Percentiles rank a stretch among this genome's conserved stretches.
phyloP scores from a whole-genome alignment of 2,329 filamentous ascomycete species.

The Epichloe sibirici region DNA sequence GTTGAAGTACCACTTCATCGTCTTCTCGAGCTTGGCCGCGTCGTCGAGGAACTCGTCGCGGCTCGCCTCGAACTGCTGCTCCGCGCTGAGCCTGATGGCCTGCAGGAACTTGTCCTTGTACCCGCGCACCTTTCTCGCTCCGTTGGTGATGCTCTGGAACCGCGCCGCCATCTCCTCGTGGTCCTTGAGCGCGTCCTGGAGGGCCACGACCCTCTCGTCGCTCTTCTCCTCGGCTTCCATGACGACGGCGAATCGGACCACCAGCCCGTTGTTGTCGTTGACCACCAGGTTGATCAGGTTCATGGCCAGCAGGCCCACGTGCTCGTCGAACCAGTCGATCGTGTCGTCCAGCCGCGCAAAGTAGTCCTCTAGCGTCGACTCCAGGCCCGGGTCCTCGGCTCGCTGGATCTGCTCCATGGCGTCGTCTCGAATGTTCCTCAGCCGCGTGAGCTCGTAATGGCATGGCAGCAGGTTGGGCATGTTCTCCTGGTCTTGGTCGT shows the following conservation, averaged over 20 bases:
- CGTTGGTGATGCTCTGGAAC: slow-evolving; percentile 91
- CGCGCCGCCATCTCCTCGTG: slow-evolving; percentile 88
- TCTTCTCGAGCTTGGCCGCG: slow-evolving; percentile 72
- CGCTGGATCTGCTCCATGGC: slow-evolving; percentile 91
- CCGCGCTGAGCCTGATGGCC: slow-evolving; percentile 61
- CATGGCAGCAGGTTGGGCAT: slow-evolving; percentile 85
- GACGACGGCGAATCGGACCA: slow-evolving; percentile 82
- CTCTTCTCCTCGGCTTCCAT: slow-evolving; percentile 96
- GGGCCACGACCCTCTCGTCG: slow-evolving; percentile 76
- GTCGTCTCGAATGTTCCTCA: slow-evolving; percentile 90
- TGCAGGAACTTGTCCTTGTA: slow-evolving; percentile 95
- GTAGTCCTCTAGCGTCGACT: slow-evolving; percentile 78
- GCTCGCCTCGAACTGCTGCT: slow-evolving; percentile 60
- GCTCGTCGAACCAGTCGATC: slow-evolving; percentile 91
- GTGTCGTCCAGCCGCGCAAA: slow-evolving; percentile 78
- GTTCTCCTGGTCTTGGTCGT: slow-evolving; percentile 75
- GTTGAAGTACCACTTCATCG: slow-evolving; percentile 94
- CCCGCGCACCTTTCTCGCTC: slow-evolving; percentile 79
- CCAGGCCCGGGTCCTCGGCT: slow-evolving; percentile 59
- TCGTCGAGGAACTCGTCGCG: slow-evolving; percentile 71
- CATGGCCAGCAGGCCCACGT: slow-evolving; percentile 77
- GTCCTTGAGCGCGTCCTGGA: slow-evolving; percentile 90
- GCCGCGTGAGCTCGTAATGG: slow-evolving; percentile 82
- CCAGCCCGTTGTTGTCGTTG: slow-evolving; percentile 73
- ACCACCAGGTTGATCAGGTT: slow-evolving; percentile 83